Evolutionary conservation across 2,329 filamentous ascomycete genomes (phyloP), one percentile per base, ranked within the genome.

Genomic region (Cladosporium halotolerans): DNA sequence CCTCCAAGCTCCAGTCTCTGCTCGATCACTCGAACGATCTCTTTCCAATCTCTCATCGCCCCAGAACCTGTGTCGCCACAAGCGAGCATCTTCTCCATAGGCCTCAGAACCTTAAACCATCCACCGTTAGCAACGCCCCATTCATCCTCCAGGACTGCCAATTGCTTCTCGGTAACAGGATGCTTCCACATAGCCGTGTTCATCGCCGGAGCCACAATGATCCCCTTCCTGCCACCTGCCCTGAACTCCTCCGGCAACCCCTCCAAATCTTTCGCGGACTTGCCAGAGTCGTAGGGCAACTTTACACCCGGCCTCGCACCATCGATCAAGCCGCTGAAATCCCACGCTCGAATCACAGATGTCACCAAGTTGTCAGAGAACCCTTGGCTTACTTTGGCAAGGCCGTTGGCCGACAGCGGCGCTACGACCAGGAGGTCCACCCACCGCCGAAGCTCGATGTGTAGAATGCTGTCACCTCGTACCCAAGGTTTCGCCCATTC

Each of bases 141-240:
- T 54, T 90, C 86, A 45, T 86, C 79, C 58, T 84, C 79, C 44
- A 96, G 72, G 0, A 86, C 74, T 39, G 73, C 73, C 36, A 96
- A 71, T 58, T 96, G 89, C 58, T 80, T 82, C 46, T 72, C 77
- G 1, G 91, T 96, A 43, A 95, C 74, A 2, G 90, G 91, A 66
- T 96, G 89, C 52, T 78, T 76, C 86, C 88, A 95, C 91, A 96
- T 96, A 3, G 85, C 83, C 19, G 83, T 89, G 68, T 96, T 96
- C 89, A 96, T 95, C 31, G 86, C 84, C 1, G 85, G 84, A 2
- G 87, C 87, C 0, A 92, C 86, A 1, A 93, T 63, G 34, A 95
- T 89, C 58, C 76, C 80, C 68, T 85, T 85, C 68, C 77, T 81
- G 49, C 66, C 69, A 5, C 66, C 70, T 40, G 40, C 43, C 52